Base-by-base conservation (phyloP, 495 filamentous ascomycete genomes). In the Tuber umbilicatum region DNA sequence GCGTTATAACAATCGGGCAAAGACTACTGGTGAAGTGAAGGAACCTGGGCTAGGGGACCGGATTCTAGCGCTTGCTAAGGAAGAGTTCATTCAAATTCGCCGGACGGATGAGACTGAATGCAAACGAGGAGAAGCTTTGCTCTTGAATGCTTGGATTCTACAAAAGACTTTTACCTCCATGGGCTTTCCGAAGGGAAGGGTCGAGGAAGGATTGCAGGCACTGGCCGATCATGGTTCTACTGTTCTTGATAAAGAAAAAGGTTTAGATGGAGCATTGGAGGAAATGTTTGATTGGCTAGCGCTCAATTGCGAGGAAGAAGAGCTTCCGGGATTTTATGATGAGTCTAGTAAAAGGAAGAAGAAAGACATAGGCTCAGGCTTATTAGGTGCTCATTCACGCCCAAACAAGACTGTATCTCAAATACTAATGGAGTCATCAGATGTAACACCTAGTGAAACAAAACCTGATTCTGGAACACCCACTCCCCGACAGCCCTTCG, bases 281-380 rank as follows among this genome's bases (percentile, higher is more conserved):
- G 93, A 95, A 81, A 88, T 89, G n/a, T 78, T 97, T 41, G 92
- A 97, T 78, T 97, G 92, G 92, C 85, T 97, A 31, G 92, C 92
- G 35, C 85, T 91, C 75, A 87, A 93, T 77, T 91, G 89, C 79
- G 84, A 87, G 23, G 84, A 85, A 76, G 87, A 88, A 7, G 90
- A 94, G 79, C 86, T 95, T 42, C 90, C 90, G 2, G 88, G 89
- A 69, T 94, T 94, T 83, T 89, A 89, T 14, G 85, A 84, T 31
- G 82, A 83, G 45, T 76, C 78, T 50, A 83, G 83, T 12, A 78
- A 38, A 85, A 85, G 74, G 82, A 81, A 19, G 81, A 84, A 79
- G 60, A 78, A 77, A 83, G 84, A 82, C 75, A 69, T 80, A 39
- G 70, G 31, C 69, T 73, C 50, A 31, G 75, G 73, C 31, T 68